Conservation (phyloP, 768 basidiomycete species). For the Macrolepiota dolichaula region DNA sequence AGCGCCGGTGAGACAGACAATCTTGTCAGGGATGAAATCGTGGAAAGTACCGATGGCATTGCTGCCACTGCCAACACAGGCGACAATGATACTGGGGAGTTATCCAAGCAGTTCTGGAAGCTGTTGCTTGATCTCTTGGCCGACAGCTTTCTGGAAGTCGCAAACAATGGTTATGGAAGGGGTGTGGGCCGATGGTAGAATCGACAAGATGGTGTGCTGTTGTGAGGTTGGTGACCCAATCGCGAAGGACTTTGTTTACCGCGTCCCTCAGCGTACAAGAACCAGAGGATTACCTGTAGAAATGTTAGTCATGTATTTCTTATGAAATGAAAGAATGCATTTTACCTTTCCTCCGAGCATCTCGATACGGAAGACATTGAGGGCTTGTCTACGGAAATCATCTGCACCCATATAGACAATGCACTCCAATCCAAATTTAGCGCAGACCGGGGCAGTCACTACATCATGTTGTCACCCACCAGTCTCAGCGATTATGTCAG, state of each 20-base stretch:
- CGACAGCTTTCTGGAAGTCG: slow-evolving; percentile 95
- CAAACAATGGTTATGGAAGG: slow-evolving; percentile 99
- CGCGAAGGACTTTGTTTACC: slow-evolving; percentile 96
- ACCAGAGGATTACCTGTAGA: slow-evolving; percentile 85
- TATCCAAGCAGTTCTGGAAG: slow-evolving; percentile 69
- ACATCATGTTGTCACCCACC: slow-evolving; percentile 99
- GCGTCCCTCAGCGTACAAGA: slow-evolving; percentile 96
- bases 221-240: slow-evolving; percentile 98
- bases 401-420: slow-evolving; percentile 98
- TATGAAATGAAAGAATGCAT: slow-evolving; percentile 28
- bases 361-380: slow-evolving; percentile 97
- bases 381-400: slow-evolving; percentile 91
- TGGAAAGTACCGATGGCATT: slow-evolving; percentile 97
- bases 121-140: slow-evolving; percentile 91
- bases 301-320: neutral
- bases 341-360: slow-evolving; percentile 97
- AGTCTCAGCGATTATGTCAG: slow-evolving; percentile 96
- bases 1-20: slow-evolving; percentile 85
- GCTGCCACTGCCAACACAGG: slow-evolving; percentile 98
- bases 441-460: slow-evolving; percentile 97
- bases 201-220: slow-evolving; percentile 97
- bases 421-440: slow-evolving; percentile 93
- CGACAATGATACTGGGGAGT: slow-evolving; percentile 90
- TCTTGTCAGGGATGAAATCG: slow-evolving; percentile 89
- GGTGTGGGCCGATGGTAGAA: slow-evolving; percentile 96